These are phyloP conservation scores for Chaetomiaceae sp. DNA, from an alignment of 2,329 filamentous ascomycete species.

Conservation along the genomic window DNA sequence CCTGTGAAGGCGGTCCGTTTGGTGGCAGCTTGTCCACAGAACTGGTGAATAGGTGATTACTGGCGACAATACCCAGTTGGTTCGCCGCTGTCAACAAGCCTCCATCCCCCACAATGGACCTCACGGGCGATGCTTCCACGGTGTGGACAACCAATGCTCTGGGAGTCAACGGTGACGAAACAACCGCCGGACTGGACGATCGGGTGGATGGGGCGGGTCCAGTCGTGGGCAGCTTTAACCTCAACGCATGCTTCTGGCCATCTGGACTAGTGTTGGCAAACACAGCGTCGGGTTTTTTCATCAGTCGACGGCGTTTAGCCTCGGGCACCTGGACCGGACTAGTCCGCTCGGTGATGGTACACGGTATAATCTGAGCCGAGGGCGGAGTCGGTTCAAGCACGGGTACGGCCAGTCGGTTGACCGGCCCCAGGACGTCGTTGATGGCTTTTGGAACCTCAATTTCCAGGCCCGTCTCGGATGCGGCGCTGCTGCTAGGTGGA, in stretches of 20 bases:
- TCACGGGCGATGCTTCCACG: not conserved
- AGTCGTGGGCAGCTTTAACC: not conserved
- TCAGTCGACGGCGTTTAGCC: slow-evolving; percentile 14
- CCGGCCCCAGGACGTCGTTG: slow-evolving; percentile 10
- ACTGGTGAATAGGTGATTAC: slow-evolving; percentile 7
- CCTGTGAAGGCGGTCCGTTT: slow-evolving; percentile 20
- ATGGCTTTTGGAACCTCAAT: slow-evolving; percentile 19
- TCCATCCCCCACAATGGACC: not conserved
- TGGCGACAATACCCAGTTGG: not conserved
- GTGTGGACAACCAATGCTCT: not conserved
- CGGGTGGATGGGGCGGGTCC: not conserved
- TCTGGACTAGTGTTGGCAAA: not conserved
- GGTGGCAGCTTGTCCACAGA: slow-evolving; percentile 12
- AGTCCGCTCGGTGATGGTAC: slow-evolving; percentile 10
- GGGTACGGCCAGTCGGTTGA: slow-evolving; percentile 4
- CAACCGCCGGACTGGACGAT: not conserved
- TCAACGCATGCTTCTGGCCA: not conserved
- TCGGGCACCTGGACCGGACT: slow-evolving; percentile 2
- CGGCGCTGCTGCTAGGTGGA: slow-evolving; percentile 16
- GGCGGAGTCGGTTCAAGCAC: slow-evolving; percentile 22
- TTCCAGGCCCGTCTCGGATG: slow-evolving; percentile 20
- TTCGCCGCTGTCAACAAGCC: not conserved
- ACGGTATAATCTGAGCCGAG: slow-evolving; percentile 26
- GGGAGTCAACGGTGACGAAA: not conserved
- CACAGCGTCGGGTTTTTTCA: slow-evolving; percentile 9